Evolutionary conservation across 441 rosid species (phyloP).

Genomic region (Viola pubescens): DNA sequence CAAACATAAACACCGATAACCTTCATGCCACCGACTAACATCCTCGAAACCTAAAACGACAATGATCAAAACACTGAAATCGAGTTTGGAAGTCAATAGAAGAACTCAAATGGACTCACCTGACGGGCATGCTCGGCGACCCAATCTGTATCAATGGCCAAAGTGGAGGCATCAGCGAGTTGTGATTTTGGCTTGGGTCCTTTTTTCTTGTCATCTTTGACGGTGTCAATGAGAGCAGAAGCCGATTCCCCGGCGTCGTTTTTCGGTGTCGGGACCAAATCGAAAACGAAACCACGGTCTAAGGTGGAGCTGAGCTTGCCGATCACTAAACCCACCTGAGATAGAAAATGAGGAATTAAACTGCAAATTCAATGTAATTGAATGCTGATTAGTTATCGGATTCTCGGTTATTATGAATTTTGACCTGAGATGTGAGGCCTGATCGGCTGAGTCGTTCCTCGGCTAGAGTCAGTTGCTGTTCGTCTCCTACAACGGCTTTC

Average conservation of each 20-base stretch:
- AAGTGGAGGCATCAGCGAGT: constrained; percentile 45
- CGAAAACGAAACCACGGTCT: constrained; percentile 78
- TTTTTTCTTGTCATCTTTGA: constrained; percentile 47
- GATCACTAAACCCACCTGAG: constrained; percentile 77
- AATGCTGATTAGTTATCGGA: not conserved
- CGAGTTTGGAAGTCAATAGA: not conserved
- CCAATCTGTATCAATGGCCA: constrained; percentile 69
- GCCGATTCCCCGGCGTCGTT: constrained; percentile 71
- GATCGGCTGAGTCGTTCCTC: constrained; percentile 72
- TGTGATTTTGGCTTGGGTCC: constrained; percentile 53
- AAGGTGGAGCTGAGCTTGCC: constrained; percentile 72
- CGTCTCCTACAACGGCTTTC: constrained; percentile 79
- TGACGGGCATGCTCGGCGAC: constrained; percentile 87
- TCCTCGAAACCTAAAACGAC: constrained; percentile 60
- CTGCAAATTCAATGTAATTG: constrained; percentile 1
- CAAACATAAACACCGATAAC: constrained; percentile 81
- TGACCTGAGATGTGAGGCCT: constrained; percentile 54
- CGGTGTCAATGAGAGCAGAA: constrained; percentile 43
- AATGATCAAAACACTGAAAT: not conserved
- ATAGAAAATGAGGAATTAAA: not conserved
- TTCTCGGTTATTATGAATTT: not conserved
- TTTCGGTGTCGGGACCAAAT: constrained; percentile 74
- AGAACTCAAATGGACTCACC: constrained; percentile 25
- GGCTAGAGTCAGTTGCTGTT: constrained; percentile 44
- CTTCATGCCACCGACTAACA: constrained; percentile 81